Base-by-base conservation (phyloP, 371 early-diverging fungal genomes). In the Capillidium heterosporum region DNA sequence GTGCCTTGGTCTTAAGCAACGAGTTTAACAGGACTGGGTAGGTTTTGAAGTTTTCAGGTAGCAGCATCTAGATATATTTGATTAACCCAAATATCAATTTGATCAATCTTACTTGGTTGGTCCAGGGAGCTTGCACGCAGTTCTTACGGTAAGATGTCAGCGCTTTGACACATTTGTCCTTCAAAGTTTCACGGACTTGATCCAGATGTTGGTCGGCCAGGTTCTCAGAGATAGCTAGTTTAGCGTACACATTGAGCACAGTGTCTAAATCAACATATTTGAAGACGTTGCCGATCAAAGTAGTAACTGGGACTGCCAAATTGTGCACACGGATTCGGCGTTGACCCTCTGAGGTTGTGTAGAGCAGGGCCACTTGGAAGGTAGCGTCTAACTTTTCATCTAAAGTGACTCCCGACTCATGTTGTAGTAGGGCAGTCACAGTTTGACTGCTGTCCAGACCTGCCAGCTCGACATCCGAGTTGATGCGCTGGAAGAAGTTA, bases 31-130 rank as follows among this genome's bases (percentile, higher is more conserved):
- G 93, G 32, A 96, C 71, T n/a, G 98, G 97, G 55, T 87, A 75
- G 56, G 96, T 72, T 68, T 97, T 97, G 72, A 85, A 91, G 0
- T 90, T 80, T 63, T 97, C 98, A 7, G 98, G 97, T 48, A 97
- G 69, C 54, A 97, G 94, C 7, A 97, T 74, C 72, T 64, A 60
- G 2, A n/a, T 3, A 7, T 7, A 44, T 8, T 19, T 27, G 47
- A 26, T 50, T 15, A 28, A 19, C 11, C 21, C 70, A 60, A 85
- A 82, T 67, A 71, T 77, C 0, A 72, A 66, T 57, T 81, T 82
- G 35, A 80, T 77, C 42, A 78, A 55, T 35, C 82, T 75, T 48
- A 89, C 76, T 72, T 95, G 96, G 28, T 94, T 94, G 4, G 92
- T 81, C 1, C 89, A 79, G 7, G 88, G 86, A 2, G 85, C 75